A percentile compares a stretch with the other conserved stretches of the same genome.
Conservation (phyloP, 257 asterid species). For the Solanum clarkiae region DNA sequence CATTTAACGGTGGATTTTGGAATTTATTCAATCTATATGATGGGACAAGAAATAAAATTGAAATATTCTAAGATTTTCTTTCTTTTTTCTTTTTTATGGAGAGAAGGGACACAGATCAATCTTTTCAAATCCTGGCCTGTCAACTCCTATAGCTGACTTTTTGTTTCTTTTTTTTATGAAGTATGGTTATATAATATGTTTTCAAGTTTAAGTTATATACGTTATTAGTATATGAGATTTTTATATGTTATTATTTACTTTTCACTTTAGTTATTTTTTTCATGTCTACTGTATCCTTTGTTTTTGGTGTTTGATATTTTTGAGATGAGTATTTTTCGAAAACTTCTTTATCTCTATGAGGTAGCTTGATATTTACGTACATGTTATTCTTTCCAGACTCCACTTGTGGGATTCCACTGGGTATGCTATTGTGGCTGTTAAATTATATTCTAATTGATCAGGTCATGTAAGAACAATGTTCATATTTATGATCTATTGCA, state of each 20-base stretch:
- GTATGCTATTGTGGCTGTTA: too few species aligned
- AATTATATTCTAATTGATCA: not conserved
- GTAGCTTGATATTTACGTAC: too few species aligned
- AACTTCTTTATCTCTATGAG: too few species aligned
- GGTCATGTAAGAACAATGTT: too few species aligned
- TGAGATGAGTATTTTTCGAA: too few species aligned
- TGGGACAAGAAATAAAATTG: constrained; percentile 13
- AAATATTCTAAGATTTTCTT: constrained; percentile 9
- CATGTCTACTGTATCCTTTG: too few species aligned
- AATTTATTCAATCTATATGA: constrained; percentile 11
- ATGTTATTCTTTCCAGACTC: too few species aligned
- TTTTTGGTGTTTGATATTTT: too few species aligned
- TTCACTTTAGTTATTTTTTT: too few species aligned
- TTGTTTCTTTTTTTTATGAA: not conserved
- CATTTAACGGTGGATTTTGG: constrained; percentile 1
- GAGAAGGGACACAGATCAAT: constrained; percentile 67
- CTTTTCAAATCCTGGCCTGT: constrained; percentile 48
- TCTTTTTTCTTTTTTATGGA: constrained; percentile 2
- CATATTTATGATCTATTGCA: not conserved
- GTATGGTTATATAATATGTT: not conserved
- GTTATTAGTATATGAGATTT: not conserved
- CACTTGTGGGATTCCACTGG: too few species aligned
- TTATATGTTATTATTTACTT: not conserved
- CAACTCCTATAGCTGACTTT: constrained; percentile 21
- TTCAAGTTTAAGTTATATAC: not conserved